phyloP scores from a whole-genome alignment of 768 basidiomycete species.

The Suillus cothurnatus region DNA sequence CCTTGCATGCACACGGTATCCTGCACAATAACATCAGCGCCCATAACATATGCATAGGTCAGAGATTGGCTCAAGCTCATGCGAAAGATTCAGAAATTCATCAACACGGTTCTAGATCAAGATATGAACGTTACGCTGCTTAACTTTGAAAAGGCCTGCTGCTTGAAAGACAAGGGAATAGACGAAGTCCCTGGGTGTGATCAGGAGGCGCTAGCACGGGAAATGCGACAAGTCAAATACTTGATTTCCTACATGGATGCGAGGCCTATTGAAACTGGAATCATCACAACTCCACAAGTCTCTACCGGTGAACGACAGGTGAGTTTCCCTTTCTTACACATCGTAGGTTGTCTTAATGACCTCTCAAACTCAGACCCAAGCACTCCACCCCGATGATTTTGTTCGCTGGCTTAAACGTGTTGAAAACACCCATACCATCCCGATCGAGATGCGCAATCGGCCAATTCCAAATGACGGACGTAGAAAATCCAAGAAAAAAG shows the following conservation, averaged over 20 bases:
- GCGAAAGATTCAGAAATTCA: background rate
- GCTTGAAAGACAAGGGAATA: conserved; percentile 5
- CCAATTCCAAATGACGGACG: conserved; percentile 15
- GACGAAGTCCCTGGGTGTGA: conserved; percentile 11
- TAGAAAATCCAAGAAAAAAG: background rate
- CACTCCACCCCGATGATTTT: conserved; percentile 3
- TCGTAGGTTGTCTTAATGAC: background rate
- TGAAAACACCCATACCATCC: conserved; percentile 3
- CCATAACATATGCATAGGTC: conserved; percentile 25
- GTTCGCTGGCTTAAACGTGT: background rate
- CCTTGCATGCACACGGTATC: conserved; percentile 23
- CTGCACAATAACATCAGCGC: conserved; percentile 21
- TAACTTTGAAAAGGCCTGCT: conserved; percentile 17
- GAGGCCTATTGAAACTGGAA: conserved; percentile 9
- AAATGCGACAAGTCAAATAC: conserved; percentile 27
- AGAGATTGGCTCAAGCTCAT: background rate
- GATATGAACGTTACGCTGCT: conserved; percentile 1
- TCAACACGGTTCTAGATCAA: conserved; percentile 1
- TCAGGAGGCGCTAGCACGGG: conserved; percentile 11
- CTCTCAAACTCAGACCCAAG: background rate
- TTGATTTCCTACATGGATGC: conserved; percentile 21
- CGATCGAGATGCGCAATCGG: conserved; percentile 6
- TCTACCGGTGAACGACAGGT: background rate
- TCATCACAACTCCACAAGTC: background rate
- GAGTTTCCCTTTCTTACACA: background rate